Conservation (phyloP, 805 yeast genomes). For the Yueomyces sinensis region DNA sequence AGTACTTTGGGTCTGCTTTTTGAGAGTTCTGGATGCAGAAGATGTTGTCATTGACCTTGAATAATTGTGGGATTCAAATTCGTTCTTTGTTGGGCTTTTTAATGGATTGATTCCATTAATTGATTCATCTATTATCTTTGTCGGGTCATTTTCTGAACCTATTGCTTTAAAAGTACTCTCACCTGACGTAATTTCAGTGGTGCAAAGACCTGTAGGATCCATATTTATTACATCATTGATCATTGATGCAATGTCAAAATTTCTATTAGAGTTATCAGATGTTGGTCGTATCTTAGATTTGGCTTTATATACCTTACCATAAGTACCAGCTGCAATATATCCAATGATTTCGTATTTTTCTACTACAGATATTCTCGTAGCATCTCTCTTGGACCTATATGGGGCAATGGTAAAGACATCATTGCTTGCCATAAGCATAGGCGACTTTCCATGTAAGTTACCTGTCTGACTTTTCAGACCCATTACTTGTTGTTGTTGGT, state of each 20-base stretch:
- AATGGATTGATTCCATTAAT: not conserved
- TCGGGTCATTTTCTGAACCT: not conserved
- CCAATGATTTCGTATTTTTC: conserved; percentile 81
- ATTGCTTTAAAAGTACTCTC: not conserved
- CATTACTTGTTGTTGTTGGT: conserved; percentile 3
- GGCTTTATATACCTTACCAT: conserved; percentile 95
- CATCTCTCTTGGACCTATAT: conserved; percentile 52
- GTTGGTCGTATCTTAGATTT: conserved; percentile 23
- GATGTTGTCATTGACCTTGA: not conserved
- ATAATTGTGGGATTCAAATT: not conserved
- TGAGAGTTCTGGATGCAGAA: not conserved
- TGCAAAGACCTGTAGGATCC: no score
- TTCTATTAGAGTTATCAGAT: not conserved
- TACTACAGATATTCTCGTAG: conserved; percentile 57
- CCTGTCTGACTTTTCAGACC: conserved; percentile 3
- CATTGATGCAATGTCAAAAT: not conserved
- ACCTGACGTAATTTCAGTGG: no score
- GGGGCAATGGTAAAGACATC: conserved; percentile 43
- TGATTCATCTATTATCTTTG: not conserved
- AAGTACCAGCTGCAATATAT: conserved; percentile 96
- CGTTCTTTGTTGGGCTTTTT: not conserved
- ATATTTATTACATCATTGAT: not conserved
- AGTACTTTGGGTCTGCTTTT: conserved; percentile 9
- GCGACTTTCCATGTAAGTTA: conserved; percentile 22
- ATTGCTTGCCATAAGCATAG: conserved; percentile 41